Evolutionary conservation across 2,329 filamentous ascomycete genomes (phyloP).

Genomic region (Trichoderma gracile): DNA sequence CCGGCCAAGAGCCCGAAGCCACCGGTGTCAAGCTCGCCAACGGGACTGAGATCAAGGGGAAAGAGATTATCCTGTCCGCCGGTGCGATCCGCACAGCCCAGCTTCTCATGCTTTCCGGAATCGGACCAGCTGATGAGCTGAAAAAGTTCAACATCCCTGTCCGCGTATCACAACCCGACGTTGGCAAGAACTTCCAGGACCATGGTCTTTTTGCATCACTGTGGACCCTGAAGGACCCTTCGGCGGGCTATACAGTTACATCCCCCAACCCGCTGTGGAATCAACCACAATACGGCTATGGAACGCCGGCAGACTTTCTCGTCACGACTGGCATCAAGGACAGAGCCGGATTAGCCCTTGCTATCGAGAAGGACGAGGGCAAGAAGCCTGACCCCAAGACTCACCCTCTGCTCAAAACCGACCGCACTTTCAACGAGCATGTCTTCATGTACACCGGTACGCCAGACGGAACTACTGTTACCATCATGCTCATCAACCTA

Average conservation of each 20-base stretch:
- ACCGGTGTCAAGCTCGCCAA: slow-evolving; percentile 32
- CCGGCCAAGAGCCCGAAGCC: slow-evolving; percentile 13
- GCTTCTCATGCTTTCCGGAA: slow-evolving; percentile 52
- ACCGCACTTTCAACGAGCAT: slow-evolving; percentile 29
- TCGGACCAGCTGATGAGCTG: slow-evolving; percentile 46
- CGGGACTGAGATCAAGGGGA: slow-evolving; percentile 32
- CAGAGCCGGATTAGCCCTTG: slow-evolving; percentile 35
- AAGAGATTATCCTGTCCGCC: slow-evolving; percentile 50
- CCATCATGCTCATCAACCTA: slow-evolving; percentile 30
- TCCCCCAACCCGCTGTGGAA: slow-evolving; percentile 40
- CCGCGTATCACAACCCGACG: slow-evolving; percentile 37
- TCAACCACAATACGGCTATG: slow-evolving; percentile 40
- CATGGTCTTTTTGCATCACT: slow-evolving; percentile 34
- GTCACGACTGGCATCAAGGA: slow-evolving; percentile 34
- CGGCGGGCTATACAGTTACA: slow-evolving; percentile 38
- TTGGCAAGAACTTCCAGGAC: slow-evolving; percentile 47
- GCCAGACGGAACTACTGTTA: slow-evolving; percentile 31
- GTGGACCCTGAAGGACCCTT: slow-evolving; percentile 39
- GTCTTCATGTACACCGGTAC: slow-evolving; percentile 30
- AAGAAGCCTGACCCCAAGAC: slow-evolving; percentile 34
- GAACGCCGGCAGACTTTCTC: slow-evolving; percentile 42
- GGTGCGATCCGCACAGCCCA: slow-evolving; percentile 54
- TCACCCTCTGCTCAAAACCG: slow-evolving; percentile 38
- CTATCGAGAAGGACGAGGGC: slow-evolving; percentile 40
- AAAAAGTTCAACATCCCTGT: slow-evolving; percentile 41